Conservation (phyloP, 2,329 filamentous ascomycete species). For the Stagonosporopsis rhizophila region DNA sequence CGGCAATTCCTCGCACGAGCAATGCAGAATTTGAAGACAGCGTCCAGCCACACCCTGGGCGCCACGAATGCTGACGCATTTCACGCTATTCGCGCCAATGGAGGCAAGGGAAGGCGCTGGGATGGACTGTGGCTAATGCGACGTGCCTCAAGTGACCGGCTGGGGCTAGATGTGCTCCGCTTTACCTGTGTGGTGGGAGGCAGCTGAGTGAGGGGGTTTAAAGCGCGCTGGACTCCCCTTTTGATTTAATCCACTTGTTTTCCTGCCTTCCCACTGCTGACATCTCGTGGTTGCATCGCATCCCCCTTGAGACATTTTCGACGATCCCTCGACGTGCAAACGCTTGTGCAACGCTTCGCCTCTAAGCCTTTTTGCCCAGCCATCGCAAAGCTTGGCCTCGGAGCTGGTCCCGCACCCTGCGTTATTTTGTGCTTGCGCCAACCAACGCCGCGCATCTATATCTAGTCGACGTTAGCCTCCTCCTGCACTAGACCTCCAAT, state of each 20-base stretch:
- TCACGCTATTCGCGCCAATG: slow-evolving; percentile 20
- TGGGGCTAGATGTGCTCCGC: slow-evolving; percentile 15
- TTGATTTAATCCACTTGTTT: neutral
- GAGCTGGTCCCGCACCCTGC: slow-evolving; percentile 1
- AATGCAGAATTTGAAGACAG: neutral
- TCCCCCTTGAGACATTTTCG: neutral
- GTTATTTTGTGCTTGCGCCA: neutral
- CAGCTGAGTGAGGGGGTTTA: slow-evolving; percentile 15
- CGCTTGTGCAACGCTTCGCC: neutral
- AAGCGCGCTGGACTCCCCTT: neutral
- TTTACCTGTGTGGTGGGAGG: slow-evolving; percentile 1
- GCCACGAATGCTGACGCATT: slow-evolving; percentile 21
- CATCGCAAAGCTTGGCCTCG: slow-evolving; percentile 4
- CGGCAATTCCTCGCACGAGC: slow-evolving; percentile 5
- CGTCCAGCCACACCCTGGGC: slow-evolving; percentile 7
- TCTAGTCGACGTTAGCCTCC: slow-evolving; percentile 1
- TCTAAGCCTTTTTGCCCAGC: slow-evolving; percentile 19
- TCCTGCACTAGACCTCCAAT: neutral
- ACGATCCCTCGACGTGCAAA: neutral
- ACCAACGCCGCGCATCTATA: slow-evolving; percentile 1
- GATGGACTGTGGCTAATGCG: slow-evolving; percentile 17
- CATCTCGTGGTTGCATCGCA: neutral
- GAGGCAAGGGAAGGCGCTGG: neutral
- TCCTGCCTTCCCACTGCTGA: neutral
- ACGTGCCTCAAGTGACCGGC: slow-evolving; percentile 8